Evolutionary conservation across 495 filamentous ascomycete genomes (phyloP).

Genomic region (Trichoderma asperelloides): DNA sequence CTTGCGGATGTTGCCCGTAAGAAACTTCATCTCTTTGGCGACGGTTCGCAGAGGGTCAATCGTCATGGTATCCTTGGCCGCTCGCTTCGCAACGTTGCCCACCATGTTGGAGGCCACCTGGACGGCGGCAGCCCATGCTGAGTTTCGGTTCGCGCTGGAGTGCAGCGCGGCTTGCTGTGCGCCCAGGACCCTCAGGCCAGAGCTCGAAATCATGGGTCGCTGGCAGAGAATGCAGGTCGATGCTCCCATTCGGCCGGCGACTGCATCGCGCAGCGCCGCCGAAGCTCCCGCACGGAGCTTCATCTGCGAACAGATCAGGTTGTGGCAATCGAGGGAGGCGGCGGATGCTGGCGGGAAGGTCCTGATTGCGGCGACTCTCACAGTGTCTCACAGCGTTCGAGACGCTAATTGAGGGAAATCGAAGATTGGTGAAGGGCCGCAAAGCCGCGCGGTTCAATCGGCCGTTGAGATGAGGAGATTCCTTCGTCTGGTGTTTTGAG

Average conservation of each 20-base stretch:
- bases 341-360: constrained; percentile 12
- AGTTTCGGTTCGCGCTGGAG: constrained; percentile 26
- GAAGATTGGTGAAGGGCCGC: not conserved
- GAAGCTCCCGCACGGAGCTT: constrained; percentile 31
- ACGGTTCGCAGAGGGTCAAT: constrained; percentile 74
- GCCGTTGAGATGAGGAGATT: not conserved
- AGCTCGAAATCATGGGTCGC: not conserved
- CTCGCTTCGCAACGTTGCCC: constrained; percentile 53
- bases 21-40: constrained; percentile 89
- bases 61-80: constrained; percentile 44
- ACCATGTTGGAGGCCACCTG: constrained; percentile 72
- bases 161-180: constrained; percentile 16
- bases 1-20: constrained; percentile 81
- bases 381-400: not conserved
- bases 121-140: constrained; percentile 52
- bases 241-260: constrained; percentile 11
- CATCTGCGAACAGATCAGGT: constrained; percentile 21
- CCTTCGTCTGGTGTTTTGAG: not conserved
- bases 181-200: not conserved
- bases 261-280: constrained; percentile 25
- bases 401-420: not conserved
- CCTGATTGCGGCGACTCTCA: constrained; percentile 5
- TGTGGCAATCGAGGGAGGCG: not conserved
- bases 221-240: constrained; percentile 16
- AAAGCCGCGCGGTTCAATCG: not conserved